These are phyloP conservation scores for Rhodotorula paludigena DNA, from an alignment of 768 basidiomycete genomes.

Conservation along the genomic window DNA sequence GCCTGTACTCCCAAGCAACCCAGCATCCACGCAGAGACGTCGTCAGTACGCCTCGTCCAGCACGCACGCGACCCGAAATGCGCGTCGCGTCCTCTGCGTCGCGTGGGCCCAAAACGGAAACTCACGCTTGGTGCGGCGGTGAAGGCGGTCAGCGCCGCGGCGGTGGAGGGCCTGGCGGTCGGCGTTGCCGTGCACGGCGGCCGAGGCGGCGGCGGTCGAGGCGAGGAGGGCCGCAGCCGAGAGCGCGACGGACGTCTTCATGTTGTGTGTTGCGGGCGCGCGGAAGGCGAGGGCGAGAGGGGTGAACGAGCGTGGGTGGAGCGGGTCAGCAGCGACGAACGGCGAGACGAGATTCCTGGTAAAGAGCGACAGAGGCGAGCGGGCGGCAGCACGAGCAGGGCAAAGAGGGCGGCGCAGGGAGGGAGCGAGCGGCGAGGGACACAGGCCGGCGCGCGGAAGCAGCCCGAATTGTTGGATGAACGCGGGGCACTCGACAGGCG, in stretches of 20 bases:
- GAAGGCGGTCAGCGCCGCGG: background rate
- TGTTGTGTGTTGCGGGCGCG: too few species aligned
- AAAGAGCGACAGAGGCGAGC: background rate
- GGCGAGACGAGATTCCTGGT: background rate
- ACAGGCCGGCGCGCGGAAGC: too few species aligned
- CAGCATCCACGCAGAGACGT: too few species aligned
- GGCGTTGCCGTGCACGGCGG: conserved; percentile 1
- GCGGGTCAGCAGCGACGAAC: too few species aligned
- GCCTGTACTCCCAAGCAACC: too few species aligned
- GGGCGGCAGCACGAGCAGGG: background rate
- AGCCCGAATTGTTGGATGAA: too few species aligned
- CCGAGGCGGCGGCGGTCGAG: background rate
- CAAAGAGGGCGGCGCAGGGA: background rate
- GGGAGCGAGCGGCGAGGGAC: background rate
- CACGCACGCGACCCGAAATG: too few species aligned
- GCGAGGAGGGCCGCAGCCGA: conserved; percentile 16
- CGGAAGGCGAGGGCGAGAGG: too few species aligned
- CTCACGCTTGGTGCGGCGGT: conserved; percentile 6
- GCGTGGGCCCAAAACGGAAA: background rate
- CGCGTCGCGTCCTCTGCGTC: background rate
- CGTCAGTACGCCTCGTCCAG: too few species aligned
- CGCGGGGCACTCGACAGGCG: too few species aligned
- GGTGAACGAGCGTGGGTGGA: background rate
- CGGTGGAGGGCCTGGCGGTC: conserved; percentile 1
- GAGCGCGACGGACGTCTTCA: conserved; percentile 17